A percentile compares a stretch with the other conserved stretches of the same genome.
These are phyloP conservation scores for Xylaria sp. DNA, from an alignment of 2,329 filamentous ascomycete species.

Conservation along the genomic window DNA sequence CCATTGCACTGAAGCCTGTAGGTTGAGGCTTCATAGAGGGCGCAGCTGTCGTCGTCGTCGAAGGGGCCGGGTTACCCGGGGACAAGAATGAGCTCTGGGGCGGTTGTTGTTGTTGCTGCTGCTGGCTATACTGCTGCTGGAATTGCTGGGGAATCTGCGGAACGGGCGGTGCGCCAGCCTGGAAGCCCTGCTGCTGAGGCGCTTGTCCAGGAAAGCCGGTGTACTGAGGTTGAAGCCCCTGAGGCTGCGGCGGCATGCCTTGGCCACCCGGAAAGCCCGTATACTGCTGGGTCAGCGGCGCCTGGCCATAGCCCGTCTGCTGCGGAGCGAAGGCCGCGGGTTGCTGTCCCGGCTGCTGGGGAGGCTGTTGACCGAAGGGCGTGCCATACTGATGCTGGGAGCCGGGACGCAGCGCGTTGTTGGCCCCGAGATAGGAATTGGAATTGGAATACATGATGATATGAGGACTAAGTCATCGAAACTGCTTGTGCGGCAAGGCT, in stretches of 20 bases:
- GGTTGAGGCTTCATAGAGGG: slow-evolving; percentile 68
- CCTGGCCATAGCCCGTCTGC: slow-evolving; percentile 68
- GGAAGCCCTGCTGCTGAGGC: slow-evolving; percentile 69
- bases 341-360: slow-evolving; percentile 61
- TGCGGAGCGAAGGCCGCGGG: slow-evolving; percentile 67
- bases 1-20: slow-evolving; percentile 74
- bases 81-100: slow-evolving; percentile 58
- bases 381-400: slow-evolving; percentile 68
- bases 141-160: slow-evolving; percentile 69
- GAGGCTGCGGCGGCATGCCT: slow-evolving; percentile 56
- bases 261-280: slow-evolving; percentile 69
- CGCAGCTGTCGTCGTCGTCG: slow-evolving; percentile 61
- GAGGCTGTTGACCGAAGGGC: slow-evolving; percentile 59
- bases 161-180: slow-evolving; percentile 68
- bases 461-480: slow-evolving; percentile 29
- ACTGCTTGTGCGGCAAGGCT: slow-evolving; percentile 12
- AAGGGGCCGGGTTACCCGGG: slow-evolving; percentile 59
- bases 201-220: slow-evolving; percentile 56
- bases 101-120: slow-evolving; percentile 52
- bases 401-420: slow-evolving; percentile 77
- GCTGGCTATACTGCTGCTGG: slow-evolving; percentile 68
- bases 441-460: slow-evolving; percentile 85
- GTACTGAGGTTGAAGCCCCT: slow-evolving; percentile 58
- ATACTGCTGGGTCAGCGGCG: slow-evolving; percentile 66
- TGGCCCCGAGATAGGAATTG: slow-evolving; percentile 84